Base-by-base conservation (phyloP, 805 yeast species). In the Hanseniaspora guilliermondii region DNA sequence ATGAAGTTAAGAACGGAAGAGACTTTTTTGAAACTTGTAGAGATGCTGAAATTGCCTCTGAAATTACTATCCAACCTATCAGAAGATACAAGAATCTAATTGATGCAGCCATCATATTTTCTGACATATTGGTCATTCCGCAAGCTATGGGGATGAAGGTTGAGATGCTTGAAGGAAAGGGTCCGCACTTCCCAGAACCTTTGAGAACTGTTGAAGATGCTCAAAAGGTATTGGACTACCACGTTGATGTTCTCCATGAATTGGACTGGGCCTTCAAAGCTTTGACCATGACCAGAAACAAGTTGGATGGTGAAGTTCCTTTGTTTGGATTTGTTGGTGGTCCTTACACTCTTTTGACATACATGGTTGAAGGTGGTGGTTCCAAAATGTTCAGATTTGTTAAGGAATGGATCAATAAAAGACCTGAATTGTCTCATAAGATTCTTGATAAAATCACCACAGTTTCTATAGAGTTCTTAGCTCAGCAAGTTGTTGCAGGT, bases 121-220 rank as follows among this genome's bases (percentile, higher is more conserved):
- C 89, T 65, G 98, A 93, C 67, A 93, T 93, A 61, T 74, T 93
- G 56, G 98, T 93, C 38, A 84, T 93, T 53, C 98, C 98, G 2
- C 97, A 93, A 70, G 98, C 97, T 12, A 83, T 93, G 88, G 98
- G 98, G 14, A 86, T 89, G 85, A 82, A 78, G 53, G 96, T 93
- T 41, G 82, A 84, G 65, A 91, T 93, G 95, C 72, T 87, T 42
- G 97, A 93, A 56, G 93, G 95, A 52, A 84, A 83, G 57, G 98
- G 98, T 0, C 98, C 98, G 4, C 83, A 83, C 53, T 93, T 93
- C 68, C 88, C 87, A 1, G 81, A 82, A 45, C 98, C 98, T 17
- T 72, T 93, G 61, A 79, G 97, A 65, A 71, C 70, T 2, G 86
- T 85, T 4, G 76, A 72, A 45, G 96, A 88, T 62, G 70, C 88